Percentiles rank a stretch among this genome's conserved stretches.
Conservation (phyloP, 2,329 filamentous ascomycete species). For the Elsinoe perseae region DNA sequence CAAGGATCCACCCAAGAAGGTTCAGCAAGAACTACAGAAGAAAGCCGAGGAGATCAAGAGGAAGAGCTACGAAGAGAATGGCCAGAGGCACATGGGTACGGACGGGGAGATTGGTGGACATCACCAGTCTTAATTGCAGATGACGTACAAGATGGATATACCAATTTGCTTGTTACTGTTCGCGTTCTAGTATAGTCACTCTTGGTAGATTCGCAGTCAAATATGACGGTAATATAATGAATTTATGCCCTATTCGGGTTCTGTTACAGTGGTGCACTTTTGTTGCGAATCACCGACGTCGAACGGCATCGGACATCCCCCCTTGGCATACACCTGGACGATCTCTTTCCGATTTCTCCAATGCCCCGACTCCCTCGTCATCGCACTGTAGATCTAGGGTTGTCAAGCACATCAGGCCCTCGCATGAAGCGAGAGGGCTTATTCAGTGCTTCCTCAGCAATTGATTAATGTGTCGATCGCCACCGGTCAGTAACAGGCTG, state of each 20-base stretch:
- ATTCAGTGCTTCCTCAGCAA: conserved; percentile 1
- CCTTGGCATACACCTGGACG: background rate
- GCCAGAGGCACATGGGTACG: conserved; percentile 27
- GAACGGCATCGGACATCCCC: background rate
- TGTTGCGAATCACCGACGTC: background rate
- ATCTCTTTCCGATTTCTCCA: background rate
- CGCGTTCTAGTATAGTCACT: background rate
- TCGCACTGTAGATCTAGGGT: conserved; percentile 1
- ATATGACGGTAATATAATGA: conserved; percentile 2
- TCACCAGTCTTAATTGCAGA: conserved; percentile 17
- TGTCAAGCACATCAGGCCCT: background rate
- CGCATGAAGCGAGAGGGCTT: background rate
- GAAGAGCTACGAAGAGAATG: conserved; percentile 17
- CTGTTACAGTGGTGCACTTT: background rate
- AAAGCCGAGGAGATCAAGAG: conserved; percentile 15
- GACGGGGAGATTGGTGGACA: conserved; percentile 27
- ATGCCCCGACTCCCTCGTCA: background rate
- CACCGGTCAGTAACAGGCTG: background rate
- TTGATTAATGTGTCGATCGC: background rate
- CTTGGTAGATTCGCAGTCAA: background rate
- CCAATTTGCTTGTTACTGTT: conserved; percentile 9
- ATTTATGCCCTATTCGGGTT: background rate
- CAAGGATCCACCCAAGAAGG: conserved; percentile 35
- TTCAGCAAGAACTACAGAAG: conserved; percentile 28
- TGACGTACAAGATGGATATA: conserved; percentile 8